Evolutionary conservation across 371 early-diverging fungal genomes (phyloP), one percentile per base, ranked within the genome.

Genomic region (Dichotomocladium elegans): DNA sequence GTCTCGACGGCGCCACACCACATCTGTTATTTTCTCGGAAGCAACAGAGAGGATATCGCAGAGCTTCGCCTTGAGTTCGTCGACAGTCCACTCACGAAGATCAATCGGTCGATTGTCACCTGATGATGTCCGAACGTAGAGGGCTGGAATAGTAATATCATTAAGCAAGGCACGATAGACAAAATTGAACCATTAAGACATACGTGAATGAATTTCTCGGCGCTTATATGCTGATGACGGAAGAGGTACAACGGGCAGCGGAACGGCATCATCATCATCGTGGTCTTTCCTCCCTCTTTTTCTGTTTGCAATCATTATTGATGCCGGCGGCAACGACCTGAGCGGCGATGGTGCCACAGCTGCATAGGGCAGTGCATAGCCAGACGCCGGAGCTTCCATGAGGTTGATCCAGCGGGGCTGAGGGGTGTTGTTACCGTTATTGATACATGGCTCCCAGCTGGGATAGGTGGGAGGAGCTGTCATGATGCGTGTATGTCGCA

Each of bases 401-500:
- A 17, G 37, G 17, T 11, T n/a, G n/a, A n/a, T n/a, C n/a, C n/a
- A n/a, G n/a, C n/a, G n/a, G n/a, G n/a, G n/a, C n/a, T n/a, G n/a
- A n/a, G n/a, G n/a, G 35, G 3, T 34, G 35, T 7, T 37, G 37
- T 6, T 37, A 37, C 21, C 21, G 37, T 6, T 37, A 21, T n/a
- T n/a, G 37, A 37, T 48, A 24, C 26, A 55, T 51, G 43, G 47
- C 26, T n/a, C n/a, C n/a, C n/a, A n/a, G n/a, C n/a, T n/a, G n/a
- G n/a, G n/a, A 17, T 47, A 46, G 15, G 58, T 40, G 14, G 55
- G 41, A 22, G 66, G 66, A 17, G 66, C 66, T 26, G 66, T 66
- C 66, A 66, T 66, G 17, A 53, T 53, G 10, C 66, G 55, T 14
- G 54, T 51, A 30, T 66, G 66, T 17, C 51, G n/a, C n/a, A n/a